These are phyloP conservation scores for Ormosia emarginata DNA, from an alignment of 306 rosid genomes.

Conservation along the genomic window DNA sequence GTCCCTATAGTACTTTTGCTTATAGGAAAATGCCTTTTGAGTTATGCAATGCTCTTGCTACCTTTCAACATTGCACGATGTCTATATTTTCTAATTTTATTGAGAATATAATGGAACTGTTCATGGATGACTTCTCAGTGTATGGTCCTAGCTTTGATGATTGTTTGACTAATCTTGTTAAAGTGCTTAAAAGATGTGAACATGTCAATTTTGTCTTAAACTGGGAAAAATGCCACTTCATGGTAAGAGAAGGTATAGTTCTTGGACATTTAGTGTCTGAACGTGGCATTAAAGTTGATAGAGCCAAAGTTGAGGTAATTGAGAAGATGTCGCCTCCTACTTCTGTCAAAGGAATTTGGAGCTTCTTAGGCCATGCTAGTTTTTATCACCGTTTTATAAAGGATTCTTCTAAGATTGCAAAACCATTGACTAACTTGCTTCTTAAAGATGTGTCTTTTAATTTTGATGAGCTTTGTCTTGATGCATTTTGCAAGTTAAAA, in stretches of 20 bases:
- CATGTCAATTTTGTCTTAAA: no score
- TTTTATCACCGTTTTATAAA: not conserved
- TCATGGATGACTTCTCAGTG: not conserved
- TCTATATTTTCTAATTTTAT: no score
- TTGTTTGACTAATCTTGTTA: no score
- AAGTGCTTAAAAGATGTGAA: not conserved
- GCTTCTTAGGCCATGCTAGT: not conserved
- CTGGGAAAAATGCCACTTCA: no score
- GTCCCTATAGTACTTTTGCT: no score
- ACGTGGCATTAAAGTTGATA: no score
- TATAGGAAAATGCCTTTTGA: no score
- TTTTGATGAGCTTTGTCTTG: not conserved
- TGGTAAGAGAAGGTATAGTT: no score
- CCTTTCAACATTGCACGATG: no score
- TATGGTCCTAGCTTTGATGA: not conserved
- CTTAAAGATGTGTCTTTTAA: not conserved
- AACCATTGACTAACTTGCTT: no score
- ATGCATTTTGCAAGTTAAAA: not conserved
- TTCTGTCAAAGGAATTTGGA: not conserved
- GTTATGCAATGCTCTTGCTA: no score
- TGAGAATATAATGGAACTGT: not conserved
- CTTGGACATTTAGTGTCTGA: no score
- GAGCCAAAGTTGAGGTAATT: not conserved
- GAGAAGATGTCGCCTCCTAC: not conserved
- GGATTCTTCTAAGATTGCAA: not conserved